Percentiles rank a stretch among this genome's conserved stretches.
Evolutionary conservation across 2,329 filamentous ascomycete species (phyloP).

Genomic region (Xylaria hypoxylon): DNA sequence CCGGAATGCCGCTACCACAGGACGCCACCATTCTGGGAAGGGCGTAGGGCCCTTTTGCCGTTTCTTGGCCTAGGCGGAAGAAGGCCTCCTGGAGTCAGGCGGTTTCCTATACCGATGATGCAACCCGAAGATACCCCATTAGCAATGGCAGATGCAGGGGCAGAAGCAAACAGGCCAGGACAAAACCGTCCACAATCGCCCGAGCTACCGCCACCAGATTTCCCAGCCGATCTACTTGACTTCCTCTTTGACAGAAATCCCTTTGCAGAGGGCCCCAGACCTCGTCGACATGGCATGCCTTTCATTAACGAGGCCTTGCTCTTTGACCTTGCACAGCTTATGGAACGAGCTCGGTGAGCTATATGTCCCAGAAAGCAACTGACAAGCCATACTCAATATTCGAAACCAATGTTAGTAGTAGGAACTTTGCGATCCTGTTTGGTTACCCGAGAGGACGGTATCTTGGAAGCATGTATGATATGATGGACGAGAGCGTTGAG

Average conservation of each 20-base stretch:
- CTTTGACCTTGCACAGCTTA: slow-evolving; percentile 12
- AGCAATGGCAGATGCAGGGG: not conserved
- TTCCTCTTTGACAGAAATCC: slow-evolving; percentile 5
- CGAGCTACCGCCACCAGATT: not conserved
- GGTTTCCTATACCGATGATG: not conserved
- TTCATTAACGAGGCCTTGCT: slow-evolving; percentile 14
- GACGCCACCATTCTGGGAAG: slow-evolving; percentile 46
- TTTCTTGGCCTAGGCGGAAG: slow-evolving; percentile 17
- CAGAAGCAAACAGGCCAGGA: not conserved
- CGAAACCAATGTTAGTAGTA: not conserved
- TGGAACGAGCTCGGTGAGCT: slow-evolving; percentile 7
- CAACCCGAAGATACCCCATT: not conserved
- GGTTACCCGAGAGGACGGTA: not conserved
- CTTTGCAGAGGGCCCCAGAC: slow-evolving; percentile 1
- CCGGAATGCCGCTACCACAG: slow-evolving; percentile 45
- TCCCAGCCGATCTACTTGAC: not conserved
- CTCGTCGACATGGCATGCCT: slow-evolving; percentile 6
- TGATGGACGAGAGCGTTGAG: not conserved
- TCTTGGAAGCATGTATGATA: not conserved
- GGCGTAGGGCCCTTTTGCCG: slow-evolving; percentile 42
- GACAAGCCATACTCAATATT: no score
- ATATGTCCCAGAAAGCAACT: not conserved
- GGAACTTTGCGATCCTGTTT: not conserved
- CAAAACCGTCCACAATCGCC: slow-evolving; percentile 9
- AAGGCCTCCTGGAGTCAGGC: not conserved